A percentile compares a stretch with the other conserved stretches of the same genome.
These are phyloP conservation scores for Cercospora janseana DNA, from an alignment of 2,329 filamentous ascomycete species.

Conservation along the genomic window DNA sequence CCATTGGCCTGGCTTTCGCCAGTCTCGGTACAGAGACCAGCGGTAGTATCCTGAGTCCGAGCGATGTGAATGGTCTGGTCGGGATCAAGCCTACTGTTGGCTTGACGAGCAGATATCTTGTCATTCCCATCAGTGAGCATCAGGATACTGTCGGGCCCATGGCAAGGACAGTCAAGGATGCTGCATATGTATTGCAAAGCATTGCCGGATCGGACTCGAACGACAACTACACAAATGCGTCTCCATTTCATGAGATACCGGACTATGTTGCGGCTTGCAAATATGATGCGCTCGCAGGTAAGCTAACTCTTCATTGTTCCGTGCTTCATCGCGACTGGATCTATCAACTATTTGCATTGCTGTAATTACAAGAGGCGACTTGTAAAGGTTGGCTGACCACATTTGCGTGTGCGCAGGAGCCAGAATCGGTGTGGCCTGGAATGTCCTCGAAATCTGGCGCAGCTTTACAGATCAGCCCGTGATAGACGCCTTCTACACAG, in stretches of 20 bases:
- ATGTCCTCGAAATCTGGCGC: constrained; percentile 49
- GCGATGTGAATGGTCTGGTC: constrained; percentile 58
- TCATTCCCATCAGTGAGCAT: constrained; percentile 62
- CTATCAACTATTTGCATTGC: background rate
- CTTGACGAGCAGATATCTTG: constrained; percentile 59
- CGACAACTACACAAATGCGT: constrained; percentile 60
- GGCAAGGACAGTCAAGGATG: constrained; percentile 58
- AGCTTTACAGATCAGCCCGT: constrained; percentile 41
- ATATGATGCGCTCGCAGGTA: constrained; percentile 46
- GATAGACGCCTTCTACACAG: constrained; percentile 42
- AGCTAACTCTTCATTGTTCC: background rate
- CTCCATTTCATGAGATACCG: constrained; percentile 55
- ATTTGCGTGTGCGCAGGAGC: no score
- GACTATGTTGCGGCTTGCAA: constrained; percentile 61
- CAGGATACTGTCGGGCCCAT: constrained; percentile 59
- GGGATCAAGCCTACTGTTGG: constrained; percentile 68
- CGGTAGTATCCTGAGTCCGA: constrained; percentile 62
- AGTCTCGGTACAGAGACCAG: constrained; percentile 62
- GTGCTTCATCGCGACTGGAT: background rate
- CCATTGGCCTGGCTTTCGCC: constrained; percentile 59
- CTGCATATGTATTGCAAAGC: constrained; percentile 56
- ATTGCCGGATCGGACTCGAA: constrained; percentile 56
- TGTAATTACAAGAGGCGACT: background rate
- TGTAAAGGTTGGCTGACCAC: no score
- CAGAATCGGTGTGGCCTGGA: constrained; percentile 63